Conservation (phyloP, 768 basidiomycete species). For the Auriculariales sp. region DNA sequence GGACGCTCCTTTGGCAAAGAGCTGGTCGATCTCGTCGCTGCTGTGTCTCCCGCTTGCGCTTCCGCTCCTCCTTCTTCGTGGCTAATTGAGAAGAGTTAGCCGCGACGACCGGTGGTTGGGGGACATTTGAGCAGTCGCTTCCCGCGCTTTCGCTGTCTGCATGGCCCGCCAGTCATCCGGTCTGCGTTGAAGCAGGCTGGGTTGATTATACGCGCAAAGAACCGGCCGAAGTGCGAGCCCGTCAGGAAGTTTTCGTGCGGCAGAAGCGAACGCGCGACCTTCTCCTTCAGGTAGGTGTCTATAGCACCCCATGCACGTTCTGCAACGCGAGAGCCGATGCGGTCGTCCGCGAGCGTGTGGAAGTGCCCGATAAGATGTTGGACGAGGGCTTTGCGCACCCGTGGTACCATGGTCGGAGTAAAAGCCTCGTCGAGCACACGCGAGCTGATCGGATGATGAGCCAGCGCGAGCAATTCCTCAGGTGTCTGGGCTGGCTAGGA, state of each 20-base stretch:
- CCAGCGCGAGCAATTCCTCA: conserved; percentile 41
- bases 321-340: conserved; percentile 77
- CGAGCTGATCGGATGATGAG: conserved; percentile 54
- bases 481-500: conserved; percentile 46
- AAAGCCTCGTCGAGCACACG: conserved; percentile 64
- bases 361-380: conserved; percentile 66
- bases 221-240: conserved; percentile 75
- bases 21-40: conserved; percentile 60
- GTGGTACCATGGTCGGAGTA: conserved; percentile 45
- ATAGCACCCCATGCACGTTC: conserved; percentile 84
- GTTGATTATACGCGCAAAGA: conserved; percentile 67
- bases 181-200: conserved; percentile 62
- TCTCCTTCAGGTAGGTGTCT: conserved; percentile 95
- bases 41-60: conserved; percentile 12
- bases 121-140: conserved; percentile 3
- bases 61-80: conserved; percentile 27
- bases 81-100: conserved; percentile 8
- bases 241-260: conserved; percentile 56
- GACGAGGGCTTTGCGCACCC: conserved; percentile 57
- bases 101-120: too few relatives aligned
- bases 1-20: conserved; percentile 51
- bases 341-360: conserved; percentile 71
- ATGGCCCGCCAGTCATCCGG: conserved; percentile 75
- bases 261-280: conserved; percentile 73
- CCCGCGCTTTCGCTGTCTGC: conserved; percentile 29